A percentile compares a stretch with the other conserved stretches of the same genome.
Conservation (phyloP, 75 land plant species). For the Cryptomeria japonica region DNA sequence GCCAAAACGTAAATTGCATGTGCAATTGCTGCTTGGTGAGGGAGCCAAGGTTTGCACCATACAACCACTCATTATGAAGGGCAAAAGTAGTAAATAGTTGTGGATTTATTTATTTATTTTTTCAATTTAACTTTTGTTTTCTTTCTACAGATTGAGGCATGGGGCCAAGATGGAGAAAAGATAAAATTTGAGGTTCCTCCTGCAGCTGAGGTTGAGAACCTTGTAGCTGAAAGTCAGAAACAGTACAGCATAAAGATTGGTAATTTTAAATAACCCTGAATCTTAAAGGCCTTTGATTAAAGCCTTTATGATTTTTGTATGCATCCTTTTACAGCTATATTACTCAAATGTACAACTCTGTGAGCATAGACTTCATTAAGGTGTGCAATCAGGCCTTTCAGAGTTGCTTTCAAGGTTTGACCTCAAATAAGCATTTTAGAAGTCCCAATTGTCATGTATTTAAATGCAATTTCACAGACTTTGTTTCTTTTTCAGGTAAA, state of each 20-base stretch:
- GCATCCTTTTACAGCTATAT: neutral
- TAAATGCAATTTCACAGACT: too few species aligned
- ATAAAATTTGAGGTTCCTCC: conserved; percentile 66
- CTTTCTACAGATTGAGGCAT: conserved; percentile 53
- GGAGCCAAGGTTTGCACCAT: conserved; percentile 55
- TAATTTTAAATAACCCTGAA: conserved; percentile 14
- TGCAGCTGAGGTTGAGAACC: conserved; percentile 47
- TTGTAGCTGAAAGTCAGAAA: conserved; percentile 36
- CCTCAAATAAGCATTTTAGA: neutral
- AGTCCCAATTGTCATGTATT: neutral
- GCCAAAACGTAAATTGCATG: conserved; percentile 73
- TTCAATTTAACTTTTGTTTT: neutral
- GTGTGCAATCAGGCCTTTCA: neutral
- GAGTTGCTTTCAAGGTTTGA: neutral
- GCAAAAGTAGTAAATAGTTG: neutral
- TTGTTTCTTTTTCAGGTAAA: neutral
- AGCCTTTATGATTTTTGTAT: neutral
- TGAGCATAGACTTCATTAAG: too few species aligned
- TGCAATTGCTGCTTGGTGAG: conserved; percentile 71
- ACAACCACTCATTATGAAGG: neutral
- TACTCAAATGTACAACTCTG: neutral
- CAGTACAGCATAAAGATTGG: conserved; percentile 37
- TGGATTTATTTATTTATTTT: neutral
- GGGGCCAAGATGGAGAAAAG: conserved; percentile 81
- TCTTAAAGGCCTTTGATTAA: neutral